Evolutionary conservation across 352 stramenopile genomes (phyloP), one percentile per base, ranked within the genome.

Genomic region (Phytopythium sindhum): DNA sequence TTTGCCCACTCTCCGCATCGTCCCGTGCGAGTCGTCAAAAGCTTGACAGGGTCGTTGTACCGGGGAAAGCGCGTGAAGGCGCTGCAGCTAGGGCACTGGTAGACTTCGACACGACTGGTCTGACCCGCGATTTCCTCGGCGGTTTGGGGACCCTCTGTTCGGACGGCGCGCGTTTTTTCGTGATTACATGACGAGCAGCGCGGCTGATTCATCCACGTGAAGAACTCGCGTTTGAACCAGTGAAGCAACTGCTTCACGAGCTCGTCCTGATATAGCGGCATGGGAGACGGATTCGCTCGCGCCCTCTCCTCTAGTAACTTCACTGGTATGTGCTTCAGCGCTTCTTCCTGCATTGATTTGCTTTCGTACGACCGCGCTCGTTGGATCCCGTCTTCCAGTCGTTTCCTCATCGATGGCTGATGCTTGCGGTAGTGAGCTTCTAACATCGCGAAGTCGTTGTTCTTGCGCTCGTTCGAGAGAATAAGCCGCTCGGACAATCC

Each of bases 1-100:
- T 98, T 98, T 24, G 93, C 93, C 87, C 88, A 98, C 67, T 98
- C 93, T 10, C 93, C 93, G 66, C 93, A 98, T 21, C 93, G 77
- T 21, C 93, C 91, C 9, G 79, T 88, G 15, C 86, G 67, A n/a
- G 82, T 91, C 12, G 90, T 79, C 11, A 97, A 63, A 19, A 97
- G 61, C 64, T 95, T 97, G n/a, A 84, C 74, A 12, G 93, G 91
- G 57, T 96, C 72, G 68, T 97, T 97, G 62, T 96, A 97, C 5
- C 93, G 84, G 56, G 92, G 91, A 66, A 98, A 98, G 9, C 91
- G 77, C 12, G 86, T 95, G 37, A 79, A 68, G 2, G 60, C 52
- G 7, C 58, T 54, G 50, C 87, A 96, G 9, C 47, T 41, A 12
- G 72, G 68, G 52, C 93, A 98, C 51, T 78, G 50, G 60, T 98